These are phyloP conservation scores for Claviceps sp. DNA, from an alignment of 2,329 filamentous ascomycete species.

Conservation along the genomic window DNA sequence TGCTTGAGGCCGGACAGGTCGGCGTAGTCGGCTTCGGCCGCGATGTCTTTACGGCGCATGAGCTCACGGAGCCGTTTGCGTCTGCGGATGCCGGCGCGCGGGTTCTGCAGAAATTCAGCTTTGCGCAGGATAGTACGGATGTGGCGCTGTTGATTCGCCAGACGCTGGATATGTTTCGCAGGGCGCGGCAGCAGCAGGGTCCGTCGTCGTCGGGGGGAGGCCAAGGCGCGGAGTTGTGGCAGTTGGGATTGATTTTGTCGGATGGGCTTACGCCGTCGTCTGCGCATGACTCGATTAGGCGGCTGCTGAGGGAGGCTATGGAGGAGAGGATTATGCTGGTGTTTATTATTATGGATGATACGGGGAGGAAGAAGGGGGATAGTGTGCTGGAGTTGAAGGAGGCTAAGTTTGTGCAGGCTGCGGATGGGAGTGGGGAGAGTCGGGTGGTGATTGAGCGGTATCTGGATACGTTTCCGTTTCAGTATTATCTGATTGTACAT, in stretches of 20 bases:
- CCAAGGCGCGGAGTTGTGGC: slow-evolving; percentile 66
- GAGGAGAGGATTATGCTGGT: slow-evolving; percentile 97
- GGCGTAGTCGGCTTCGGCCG: slow-evolving; percentile 82
- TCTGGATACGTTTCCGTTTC: slow-evolving; percentile 90
- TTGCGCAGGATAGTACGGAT: slow-evolving; percentile 76
- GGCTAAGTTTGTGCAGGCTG: slow-evolving; percentile 63
- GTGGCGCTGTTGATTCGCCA: slow-evolving; percentile 64
- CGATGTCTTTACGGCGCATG: slow-evolving; percentile 71
- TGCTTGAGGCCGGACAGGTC: slow-evolving; percentile 93
- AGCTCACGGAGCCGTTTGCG: slow-evolving; percentile 70
- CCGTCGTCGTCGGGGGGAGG: slow-evolving; percentile 18
- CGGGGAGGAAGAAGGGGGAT: slow-evolving; percentile 32
- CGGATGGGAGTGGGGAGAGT: slow-evolving; percentile 27
- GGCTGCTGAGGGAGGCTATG: slow-evolving; percentile 73
- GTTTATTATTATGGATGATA: slow-evolving; percentile 85
- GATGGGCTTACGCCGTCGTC: slow-evolving; percentile 78
- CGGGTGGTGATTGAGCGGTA: slow-evolving; percentile 78
- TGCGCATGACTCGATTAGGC: slow-evolving; percentile 69
- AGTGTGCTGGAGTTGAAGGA: slow-evolving; percentile 82
- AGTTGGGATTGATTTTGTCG: slow-evolving; percentile 82
- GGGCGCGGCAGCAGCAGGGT: slow-evolving; percentile 52
- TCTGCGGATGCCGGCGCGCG: slow-evolving; percentile 57
- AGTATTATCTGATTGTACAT: slow-evolving; percentile 90
- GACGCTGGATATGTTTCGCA: slow-evolving; percentile 69
- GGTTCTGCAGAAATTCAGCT: slow-evolving; percentile 73